Conservation (phyloP, 176 grass and related monocot genomes). For the Chloris gayana region DNA sequence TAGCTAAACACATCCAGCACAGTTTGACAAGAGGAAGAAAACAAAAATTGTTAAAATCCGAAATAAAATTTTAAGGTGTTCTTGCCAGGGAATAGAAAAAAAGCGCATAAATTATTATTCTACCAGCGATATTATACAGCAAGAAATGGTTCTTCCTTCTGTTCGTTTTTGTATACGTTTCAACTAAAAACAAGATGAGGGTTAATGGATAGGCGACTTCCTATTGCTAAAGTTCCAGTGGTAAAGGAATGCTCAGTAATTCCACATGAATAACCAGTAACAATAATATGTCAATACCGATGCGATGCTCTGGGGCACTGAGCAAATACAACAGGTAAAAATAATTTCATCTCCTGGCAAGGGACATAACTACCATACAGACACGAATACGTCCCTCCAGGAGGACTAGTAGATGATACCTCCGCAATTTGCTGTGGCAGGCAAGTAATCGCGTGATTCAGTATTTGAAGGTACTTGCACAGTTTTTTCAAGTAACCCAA, state of each 20-base stretch:
- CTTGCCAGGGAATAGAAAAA: not conserved
- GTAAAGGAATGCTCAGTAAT: too few relatives aligned
- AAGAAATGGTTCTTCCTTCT: not conserved
- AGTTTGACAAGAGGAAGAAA: not conserved
- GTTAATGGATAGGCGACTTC: not conserved
- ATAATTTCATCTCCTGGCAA: not conserved
- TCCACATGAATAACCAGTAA: too few relatives aligned
- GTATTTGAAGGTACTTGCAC: not conserved
- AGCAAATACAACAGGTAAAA: conserved; percentile 1
- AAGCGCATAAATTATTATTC: not conserved
- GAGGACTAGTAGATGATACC: not conserved
- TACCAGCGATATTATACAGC: not conserved
- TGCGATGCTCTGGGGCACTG: not conserved
- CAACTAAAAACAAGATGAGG: conserved; percentile 9
- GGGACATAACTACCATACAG: not conserved
- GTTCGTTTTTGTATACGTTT: not conserved
- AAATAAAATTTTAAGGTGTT: not conserved
- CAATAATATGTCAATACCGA: not conserved
- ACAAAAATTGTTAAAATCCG: not conserved
- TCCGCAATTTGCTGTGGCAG: not conserved
- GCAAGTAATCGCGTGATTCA: too few relatives aligned
- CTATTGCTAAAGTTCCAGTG: not conserved
- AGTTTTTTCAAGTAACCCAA: not conserved
- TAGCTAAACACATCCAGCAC: not conserved
- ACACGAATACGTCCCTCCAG: not conserved